Percentiles rank a stretch among this genome's conserved stretches.
Evolutionary conservation across 2,329 filamentous ascomycete genomes (phyloP).

Genomic region (Zasmidium cellare): DNA sequence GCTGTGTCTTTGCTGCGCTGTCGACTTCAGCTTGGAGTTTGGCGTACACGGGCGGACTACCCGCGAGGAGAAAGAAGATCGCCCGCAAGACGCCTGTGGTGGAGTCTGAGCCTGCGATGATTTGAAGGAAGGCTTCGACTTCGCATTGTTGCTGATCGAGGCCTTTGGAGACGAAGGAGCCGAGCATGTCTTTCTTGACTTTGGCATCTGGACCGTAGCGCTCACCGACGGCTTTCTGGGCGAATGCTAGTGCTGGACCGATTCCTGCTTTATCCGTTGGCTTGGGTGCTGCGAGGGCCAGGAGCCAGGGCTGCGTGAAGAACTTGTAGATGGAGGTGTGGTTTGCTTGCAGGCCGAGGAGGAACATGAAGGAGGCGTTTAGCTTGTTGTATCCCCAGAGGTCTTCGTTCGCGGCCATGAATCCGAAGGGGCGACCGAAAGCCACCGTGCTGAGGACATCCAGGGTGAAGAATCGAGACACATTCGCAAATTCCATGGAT

Average conservation of each 20-base stretch:
- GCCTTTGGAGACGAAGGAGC: slow-evolving; percentile 48
- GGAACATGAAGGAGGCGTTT: slow-evolving; percentile 21
- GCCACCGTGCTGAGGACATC: slow-evolving; percentile 11
- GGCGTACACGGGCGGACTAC: slow-evolving; percentile 45
- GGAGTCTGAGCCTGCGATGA: slow-evolving; percentile 57
- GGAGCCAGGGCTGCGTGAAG: slow-evolving; percentile 22
- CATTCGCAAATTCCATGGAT: slow-evolving; percentile 27
- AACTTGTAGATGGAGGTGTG: slow-evolving; percentile 26
- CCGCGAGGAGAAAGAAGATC: slow-evolving; percentile 51
- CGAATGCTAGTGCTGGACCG: slow-evolving; percentile 28
- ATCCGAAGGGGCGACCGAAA: slow-evolving; percentile 36
- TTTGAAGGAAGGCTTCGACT: slow-evolving; percentile 43
- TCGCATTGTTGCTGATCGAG: slow-evolving; percentile 39
- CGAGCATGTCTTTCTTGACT: slow-evolving; percentile 51
- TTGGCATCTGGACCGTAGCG: slow-evolving; percentile 27
- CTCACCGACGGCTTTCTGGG: slow-evolving; percentile 27
- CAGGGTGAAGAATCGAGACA: slow-evolving; percentile 8
- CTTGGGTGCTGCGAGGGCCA: slow-evolving; percentile 27
- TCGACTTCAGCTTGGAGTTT: slow-evolving; percentile 52
- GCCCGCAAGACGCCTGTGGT: slow-evolving; percentile 54
- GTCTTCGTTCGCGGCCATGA: slow-evolving; percentile 52
- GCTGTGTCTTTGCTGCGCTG: slow-evolving; percentile 20
- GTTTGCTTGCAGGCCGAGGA: slow-evolving; percentile 27
- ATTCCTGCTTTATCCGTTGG: slow-evolving; percentile 29
- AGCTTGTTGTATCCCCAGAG: slow-evolving; percentile 30